Evolutionary conservation across 2,329 filamentous ascomycete genomes (phyloP).

Genomic region (Ophiostoma novo-ulmi): DNA sequence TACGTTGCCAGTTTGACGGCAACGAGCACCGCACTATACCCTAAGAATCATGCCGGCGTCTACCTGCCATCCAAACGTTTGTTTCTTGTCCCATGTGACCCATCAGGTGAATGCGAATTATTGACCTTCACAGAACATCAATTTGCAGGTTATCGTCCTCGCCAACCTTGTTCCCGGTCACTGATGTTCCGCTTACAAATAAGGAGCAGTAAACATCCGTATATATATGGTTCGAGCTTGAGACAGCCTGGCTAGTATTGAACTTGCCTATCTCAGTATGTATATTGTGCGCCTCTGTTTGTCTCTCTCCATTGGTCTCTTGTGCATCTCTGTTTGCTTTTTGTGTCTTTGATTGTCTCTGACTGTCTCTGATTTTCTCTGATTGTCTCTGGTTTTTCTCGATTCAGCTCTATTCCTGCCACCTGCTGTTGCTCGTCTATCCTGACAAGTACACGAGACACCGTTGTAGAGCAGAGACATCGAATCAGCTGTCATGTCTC

Average conservation of each 20-base stretch:
- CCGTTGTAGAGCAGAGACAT: slow-evolving; percentile 2
- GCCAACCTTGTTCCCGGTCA: neutral
- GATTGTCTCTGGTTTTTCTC: neutral
- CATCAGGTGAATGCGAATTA: neutral
- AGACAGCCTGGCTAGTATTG: neutral
- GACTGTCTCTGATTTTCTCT: neutral
- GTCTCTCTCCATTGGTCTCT: neutral
- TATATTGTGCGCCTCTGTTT: neutral
- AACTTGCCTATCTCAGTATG: neutral
- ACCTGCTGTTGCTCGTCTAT: slow-evolving; percentile 1
- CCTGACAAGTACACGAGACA: slow-evolving; percentile 12
- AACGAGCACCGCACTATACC: no score
- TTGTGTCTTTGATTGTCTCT: neutral
- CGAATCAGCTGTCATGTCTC: neutral
- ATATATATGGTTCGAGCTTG: neutral
- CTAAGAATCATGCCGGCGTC: no score
- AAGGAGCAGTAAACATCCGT: neutral
- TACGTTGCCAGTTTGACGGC: neutral
- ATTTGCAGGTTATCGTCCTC: neutral
- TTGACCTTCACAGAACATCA: neutral
- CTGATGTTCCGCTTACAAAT: neutral
- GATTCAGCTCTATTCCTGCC: neutral
- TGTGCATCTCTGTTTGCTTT: neutral
- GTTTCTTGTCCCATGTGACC: slow-evolving; percentile 5
- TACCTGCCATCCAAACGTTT: neutral